Conservation (phyloP, 2,329 filamentous ascomycete genomes). For the Ascochyta pisi region DNA sequence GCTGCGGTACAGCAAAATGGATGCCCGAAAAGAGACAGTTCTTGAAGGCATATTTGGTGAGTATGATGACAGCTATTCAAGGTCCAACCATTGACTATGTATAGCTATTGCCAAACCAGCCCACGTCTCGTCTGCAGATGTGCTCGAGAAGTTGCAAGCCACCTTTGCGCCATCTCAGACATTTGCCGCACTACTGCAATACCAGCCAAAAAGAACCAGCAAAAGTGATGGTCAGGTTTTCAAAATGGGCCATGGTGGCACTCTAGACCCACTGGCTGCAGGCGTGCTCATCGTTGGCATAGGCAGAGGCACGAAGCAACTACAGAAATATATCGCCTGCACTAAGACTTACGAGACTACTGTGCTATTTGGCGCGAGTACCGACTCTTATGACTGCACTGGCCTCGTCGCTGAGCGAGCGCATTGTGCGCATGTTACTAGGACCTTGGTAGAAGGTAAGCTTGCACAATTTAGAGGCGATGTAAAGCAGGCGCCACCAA, state of each 20-base stretch:
- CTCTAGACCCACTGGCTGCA: slow-evolving; percentile 39
- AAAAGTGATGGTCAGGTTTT: slow-evolving; percentile 33
- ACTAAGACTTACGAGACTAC: slow-evolving; percentile 41
- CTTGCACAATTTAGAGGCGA: slow-evolving; percentile 30
- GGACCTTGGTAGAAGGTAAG: slow-evolving; percentile 26
- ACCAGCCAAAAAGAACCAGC: slow-evolving; percentile 30
- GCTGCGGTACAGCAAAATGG: background rate
- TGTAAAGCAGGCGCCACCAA: slow-evolving; percentile 34
- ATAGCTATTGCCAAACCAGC: slow-evolving; percentile 34
- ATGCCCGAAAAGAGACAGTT: background rate
- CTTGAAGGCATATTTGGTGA: slow-evolving; percentile 36
- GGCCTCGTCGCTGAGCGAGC: slow-evolving; percentile 25
- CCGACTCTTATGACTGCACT: slow-evolving; percentile 39
- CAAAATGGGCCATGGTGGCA: slow-evolving; percentile 42
- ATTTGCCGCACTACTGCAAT: slow-evolving; percentile 24
- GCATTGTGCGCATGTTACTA: slow-evolving; percentile 25
- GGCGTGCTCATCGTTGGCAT: slow-evolving; percentile 43
- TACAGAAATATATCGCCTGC: slow-evolving; percentile 35
- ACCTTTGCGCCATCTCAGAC: slow-evolving; percentile 27
- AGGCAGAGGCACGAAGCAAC: slow-evolving; percentile 39
- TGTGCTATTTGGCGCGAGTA: slow-evolving; percentile 38
- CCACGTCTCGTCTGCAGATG: slow-evolving; percentile 30
- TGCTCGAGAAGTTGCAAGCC: slow-evolving; percentile 32
- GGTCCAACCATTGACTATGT: background rate
- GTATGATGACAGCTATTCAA: background rate